These are phyloP conservation scores for Lactifluus pinguis DNA, from an alignment of 768 basidiomycete genomes.

Conservation along the genomic window DNA sequence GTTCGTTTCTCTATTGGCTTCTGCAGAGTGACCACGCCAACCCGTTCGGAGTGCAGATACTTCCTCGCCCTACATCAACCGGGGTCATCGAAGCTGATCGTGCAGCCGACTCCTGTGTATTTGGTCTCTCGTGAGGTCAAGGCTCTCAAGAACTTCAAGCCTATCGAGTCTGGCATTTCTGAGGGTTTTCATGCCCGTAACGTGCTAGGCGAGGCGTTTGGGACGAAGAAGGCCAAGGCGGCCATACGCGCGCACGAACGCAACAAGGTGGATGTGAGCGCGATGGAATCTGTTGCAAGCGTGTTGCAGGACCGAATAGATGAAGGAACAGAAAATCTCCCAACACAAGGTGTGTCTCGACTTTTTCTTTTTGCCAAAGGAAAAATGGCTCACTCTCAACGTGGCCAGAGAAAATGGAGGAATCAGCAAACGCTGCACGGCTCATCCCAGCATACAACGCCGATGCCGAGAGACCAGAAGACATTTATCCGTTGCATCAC, in stretches of 20 bases:
- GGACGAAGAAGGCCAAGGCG: conserved; percentile 88
- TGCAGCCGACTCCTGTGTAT: conserved; percentile 60
- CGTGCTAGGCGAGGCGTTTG: conserved; percentile 86
- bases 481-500: conserved; percentile 62
- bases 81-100: conserved; percentile 54
- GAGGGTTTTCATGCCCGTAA: conserved; percentile 58
- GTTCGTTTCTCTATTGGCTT: conserved; percentile 33
- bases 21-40: neutral
- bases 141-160: conserved; percentile 58
- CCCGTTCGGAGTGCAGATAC: conserved; percentile 44
- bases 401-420: conserved; percentile 57
- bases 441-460: conserved; percentile 70
- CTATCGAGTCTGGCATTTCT: conserved; percentile 41
- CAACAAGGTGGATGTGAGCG: conserved; percentile 80
- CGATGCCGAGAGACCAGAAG: conserved; percentile 57
- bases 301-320: conserved; percentile 81
- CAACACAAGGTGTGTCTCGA: conserved; percentile 50
- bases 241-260: conserved; percentile 79
- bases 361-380: neutral
- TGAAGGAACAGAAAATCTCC: conserved; percentile 56
- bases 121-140: conserved; percentile 76
- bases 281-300: conserved; percentile 77
- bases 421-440: conserved; percentile 50
- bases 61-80: conserved; percentile 78
- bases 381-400: neutral